These are phyloP conservation scores for Beauveria australis DNA, from an alignment of 2,329 filamentous ascomycete genomes.

Conservation along the genomic window DNA sequence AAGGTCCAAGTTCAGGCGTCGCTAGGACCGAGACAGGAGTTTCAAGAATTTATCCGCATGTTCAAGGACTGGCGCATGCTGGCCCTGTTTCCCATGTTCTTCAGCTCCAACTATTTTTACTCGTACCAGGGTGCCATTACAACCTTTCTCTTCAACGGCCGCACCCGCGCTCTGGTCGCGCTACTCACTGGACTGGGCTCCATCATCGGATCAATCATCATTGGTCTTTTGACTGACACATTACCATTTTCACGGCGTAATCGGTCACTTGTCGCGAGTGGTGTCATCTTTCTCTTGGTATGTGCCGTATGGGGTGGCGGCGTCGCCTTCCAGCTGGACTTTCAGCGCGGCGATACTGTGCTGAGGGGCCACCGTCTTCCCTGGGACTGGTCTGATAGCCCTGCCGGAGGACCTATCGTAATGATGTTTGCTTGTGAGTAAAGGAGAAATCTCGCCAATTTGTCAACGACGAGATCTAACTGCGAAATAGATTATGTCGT, in stretches of 20 bases:
- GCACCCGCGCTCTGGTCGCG: constrained; percentile 61
- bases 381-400: constrained; percentile 20
- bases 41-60: constrained; percentile 13
- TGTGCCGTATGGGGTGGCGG: constrained; percentile 63
- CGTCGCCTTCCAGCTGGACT: constrained; percentile 57
- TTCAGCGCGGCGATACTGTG: constrained; percentile 20
- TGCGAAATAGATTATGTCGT: constrained; percentile 18
- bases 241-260: constrained; percentile 45
- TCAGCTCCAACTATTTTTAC: constrained; percentile 72
- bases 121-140: constrained; percentile 69
- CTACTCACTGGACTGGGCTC: constrained; percentile 60
- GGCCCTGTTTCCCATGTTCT: constrained; percentile 17
- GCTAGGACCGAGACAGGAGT: constrained; percentile 11
- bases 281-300: constrained; percentile 50
- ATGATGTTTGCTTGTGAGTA: constrained; percentile 18
- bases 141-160: constrained; percentile 58
- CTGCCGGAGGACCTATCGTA: constrained; percentile 19
- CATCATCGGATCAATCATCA: constrained; percentile 59
- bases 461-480: background rate
- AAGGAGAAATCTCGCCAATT: background rate
- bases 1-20: constrained; percentile 7
- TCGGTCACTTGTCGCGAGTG: constrained; percentile 52
- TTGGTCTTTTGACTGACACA: constrained; percentile 56
- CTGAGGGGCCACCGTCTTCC: constrained; percentile 16
- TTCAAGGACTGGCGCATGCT: constrained; percentile 16